These are phyloP conservation scores for Trichoderma sp. DNA, from an alignment of 2,329 filamentous ascomycete genomes.

Conservation along the genomic window DNA sequence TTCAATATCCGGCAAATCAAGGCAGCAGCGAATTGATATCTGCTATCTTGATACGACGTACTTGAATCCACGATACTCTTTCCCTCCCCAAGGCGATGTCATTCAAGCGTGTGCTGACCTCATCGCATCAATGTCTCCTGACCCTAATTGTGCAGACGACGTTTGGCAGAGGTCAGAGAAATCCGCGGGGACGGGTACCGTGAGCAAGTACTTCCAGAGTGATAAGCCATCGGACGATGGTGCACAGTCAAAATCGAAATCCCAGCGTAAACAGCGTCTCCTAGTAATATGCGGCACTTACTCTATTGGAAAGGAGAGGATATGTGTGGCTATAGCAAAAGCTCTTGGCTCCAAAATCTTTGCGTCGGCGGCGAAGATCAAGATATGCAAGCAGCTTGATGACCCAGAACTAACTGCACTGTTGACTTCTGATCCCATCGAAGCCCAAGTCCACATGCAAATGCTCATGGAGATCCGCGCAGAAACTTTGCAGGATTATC, in stretches of 20 bases:
- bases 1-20: conserved; percentile 66
- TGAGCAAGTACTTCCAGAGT: conserved; percentile 57
- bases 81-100: conserved; percentile 85
- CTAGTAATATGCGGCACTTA: conserved; percentile 95
- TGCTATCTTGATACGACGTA: conserved; percentile 99
- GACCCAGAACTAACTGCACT: conserved; percentile 77
- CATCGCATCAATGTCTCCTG: conserved; percentile 74
- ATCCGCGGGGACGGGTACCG: conserved; percentile 44
- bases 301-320: conserved; percentile 95
- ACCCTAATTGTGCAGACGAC: conserved; percentile 53
- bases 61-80: conserved; percentile 91
- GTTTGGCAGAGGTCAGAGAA: conserved; percentile 50
- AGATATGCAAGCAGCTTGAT: conserved; percentile 80
- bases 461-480: conserved; percentile 90
- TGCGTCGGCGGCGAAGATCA: conserved; percentile 78
- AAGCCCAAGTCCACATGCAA: conserved; percentile 97
- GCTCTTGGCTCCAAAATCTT: conserved; percentile 88
- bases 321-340: conserved; percentile 88
- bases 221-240: conserved; percentile 35
- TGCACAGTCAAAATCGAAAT: conserved; percentile 34
- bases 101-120: conserved; percentile 85
- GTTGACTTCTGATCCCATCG: conserved; percentile 76
- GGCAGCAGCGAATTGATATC: conserved; percentile 86
- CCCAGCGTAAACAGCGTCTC: conserved; percentile 57
- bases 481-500: conserved; percentile 88